Evolutionary conservation across 1,284 basidiomycete species (phyloP).

Genomic region (Exobasidium cylindrosporum): DNA sequence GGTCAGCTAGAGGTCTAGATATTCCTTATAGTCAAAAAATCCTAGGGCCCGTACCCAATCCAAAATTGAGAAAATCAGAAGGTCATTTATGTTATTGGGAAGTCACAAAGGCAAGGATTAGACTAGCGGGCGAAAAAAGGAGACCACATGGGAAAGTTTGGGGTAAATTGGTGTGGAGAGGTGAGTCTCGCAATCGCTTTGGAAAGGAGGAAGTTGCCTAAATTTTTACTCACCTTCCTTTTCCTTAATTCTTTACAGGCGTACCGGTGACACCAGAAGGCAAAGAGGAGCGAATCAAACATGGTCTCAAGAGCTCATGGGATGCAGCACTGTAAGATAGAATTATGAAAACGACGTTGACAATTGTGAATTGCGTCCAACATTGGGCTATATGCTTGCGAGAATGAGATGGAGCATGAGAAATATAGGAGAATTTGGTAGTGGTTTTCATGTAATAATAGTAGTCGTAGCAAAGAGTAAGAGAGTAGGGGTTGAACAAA

Average conservation of each 20-base stretch:
- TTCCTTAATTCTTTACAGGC: neutral
- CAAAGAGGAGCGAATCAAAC: slow-evolving; percentile 28
- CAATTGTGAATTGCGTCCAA: too few species aligned
- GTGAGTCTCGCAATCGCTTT: too few species aligned
- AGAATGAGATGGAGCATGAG: neutral
- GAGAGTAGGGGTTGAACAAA: neutral
- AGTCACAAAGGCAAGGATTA: slow-evolving; percentile 32
- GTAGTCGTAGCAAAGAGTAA: neutral
- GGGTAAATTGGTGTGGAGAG: slow-evolving; percentile 38
- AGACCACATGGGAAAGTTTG: slow-evolving; percentile 37
- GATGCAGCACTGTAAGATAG: slow-evolving; percentile 3
- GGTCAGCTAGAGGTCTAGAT: slow-evolving; percentile 34
- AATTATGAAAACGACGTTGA: neutral
- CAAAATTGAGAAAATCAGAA: slow-evolving; percentile 13
- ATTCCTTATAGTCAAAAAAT: neutral
- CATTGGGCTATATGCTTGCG: neutral
- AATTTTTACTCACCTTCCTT: too few species aligned
- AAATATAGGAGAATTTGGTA: too few species aligned
- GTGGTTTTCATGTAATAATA: neutral
- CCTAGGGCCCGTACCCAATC: neutral
- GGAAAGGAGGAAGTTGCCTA: too few species aligned
- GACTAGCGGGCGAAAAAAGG: slow-evolving; percentile 24
- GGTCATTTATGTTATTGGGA: slow-evolving; percentile 34
- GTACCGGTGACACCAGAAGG: slow-evolving; percentile 20
- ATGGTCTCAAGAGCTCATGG: slow-evolving; percentile 30